Base-by-base conservation (phyloP, 495 filamentous ascomycete species). In the Astrocystis sublimbata region DNA sequence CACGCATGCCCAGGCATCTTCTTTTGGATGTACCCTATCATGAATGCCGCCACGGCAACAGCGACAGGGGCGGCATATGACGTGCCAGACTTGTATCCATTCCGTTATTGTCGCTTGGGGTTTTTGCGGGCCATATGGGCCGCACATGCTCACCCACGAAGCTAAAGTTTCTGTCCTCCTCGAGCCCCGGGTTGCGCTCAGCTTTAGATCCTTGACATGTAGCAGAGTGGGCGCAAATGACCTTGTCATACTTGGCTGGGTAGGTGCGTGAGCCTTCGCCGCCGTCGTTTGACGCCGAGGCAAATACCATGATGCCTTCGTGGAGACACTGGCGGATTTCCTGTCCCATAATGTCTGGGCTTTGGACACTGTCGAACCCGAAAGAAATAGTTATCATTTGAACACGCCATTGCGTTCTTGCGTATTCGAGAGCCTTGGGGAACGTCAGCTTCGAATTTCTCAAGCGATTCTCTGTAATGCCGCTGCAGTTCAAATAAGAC, bases 281-380 rank as follows among this genome's bases (percentile, higher is more conserved):
- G 12, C 43, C 43, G 43, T 47, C 43, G 43, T 47, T 47, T 3
- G 43, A 47, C 21, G 43, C 43, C 19, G 43, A 47, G 43, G 43
- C 43, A 47, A 47, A 47, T 4, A 47, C 19, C 19, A 47, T 47
- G 10, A 47, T 47, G 43, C 43, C 43, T 3, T 47, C 17, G 43
- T 47, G 43, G 43, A 47, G 43, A 21, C 43, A 47, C 19, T 47
- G 17, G 43, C 43, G 43, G 43, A 47, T 47, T 47, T 47, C 43
- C 4, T 47, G 17, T 17, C 43, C 43, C 43, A 47, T 47, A 4
- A 21, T 26, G 43, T 47, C 43, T 24, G 43, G 43, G 15, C 43
- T 47, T 47, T 6, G 19, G 6, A 47, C 43, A 21, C 12, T 47
- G 17, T 47, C 43, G 19, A 47, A 47, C 6, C 43, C 43, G 21